Base-by-base conservation (phyloP, 2,329 filamentous ascomycete genomes). In the Plectosphaerella cucumerina region DNA sequence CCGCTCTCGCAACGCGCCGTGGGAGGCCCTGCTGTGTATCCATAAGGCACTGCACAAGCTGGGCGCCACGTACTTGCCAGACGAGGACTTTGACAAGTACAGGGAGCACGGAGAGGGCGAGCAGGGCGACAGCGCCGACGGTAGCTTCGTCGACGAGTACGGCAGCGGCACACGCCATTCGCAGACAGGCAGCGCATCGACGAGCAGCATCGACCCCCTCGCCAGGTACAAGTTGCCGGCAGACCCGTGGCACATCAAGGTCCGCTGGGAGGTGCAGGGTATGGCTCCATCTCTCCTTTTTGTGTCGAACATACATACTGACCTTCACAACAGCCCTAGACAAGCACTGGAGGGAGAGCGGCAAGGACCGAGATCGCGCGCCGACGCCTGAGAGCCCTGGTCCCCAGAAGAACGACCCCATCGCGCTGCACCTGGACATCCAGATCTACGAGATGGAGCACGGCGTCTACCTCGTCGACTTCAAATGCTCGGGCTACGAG, bases 401-500 rank as follows among this genome's bases (percentile, higher is more conserved):
- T 47, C 66, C 69, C 15, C 69, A 69, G 21, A 71, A 74, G 46
- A 72, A 70, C 48, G 83, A 90, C 56, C 87, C 88, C 50, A 85
- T 95, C n/a, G 93, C 89, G 65, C 87, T 97, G 62, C 94, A 96
- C 65, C 84, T 99, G 66, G 92, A 96, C 58, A 97, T 99, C 56
- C 94, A 97, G 67, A 86, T 97, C 48, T 97, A 97, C 70, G 87
- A 91, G 64, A 91, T 97, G 75, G 93, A 97, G 67, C 84, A 85
- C 52, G 87, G 89, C 50, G 93, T 94, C 58, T 97, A 93, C 69
- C 86, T 99, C 56, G 94, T 99, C 46, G 94, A 99, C 68, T 99
- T 99, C 77, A 97, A 97, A 67, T 97, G 93, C 67, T 92, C 94
- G 14, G 94, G 94, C 18, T 99, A 99, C 70, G 94, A 99, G 72